These are phyloP conservation scores for Endothia cerciana DNA, from an alignment of 2,329 filamentous ascomycete genomes.

Conservation along the genomic window DNA sequence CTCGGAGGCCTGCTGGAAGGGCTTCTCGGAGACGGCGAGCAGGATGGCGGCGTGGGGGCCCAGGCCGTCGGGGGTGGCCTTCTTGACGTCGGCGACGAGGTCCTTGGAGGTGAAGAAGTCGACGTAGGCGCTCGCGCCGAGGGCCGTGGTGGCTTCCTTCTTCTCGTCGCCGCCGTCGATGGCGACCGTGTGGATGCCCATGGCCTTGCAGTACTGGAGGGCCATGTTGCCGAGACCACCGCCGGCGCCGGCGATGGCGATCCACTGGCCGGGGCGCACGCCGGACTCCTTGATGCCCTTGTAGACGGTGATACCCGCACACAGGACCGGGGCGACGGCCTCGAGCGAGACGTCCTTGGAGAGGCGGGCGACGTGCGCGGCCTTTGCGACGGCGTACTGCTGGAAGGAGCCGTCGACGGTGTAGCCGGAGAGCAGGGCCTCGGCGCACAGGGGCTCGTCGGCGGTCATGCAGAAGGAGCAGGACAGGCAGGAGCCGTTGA, in stretches of 20 bases:
- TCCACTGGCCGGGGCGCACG: slow-evolving; percentile 66
- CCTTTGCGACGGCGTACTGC: slow-evolving; percentile 72
- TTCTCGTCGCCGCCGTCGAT: slow-evolving; percentile 88
- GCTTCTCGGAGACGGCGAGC: slow-evolving; percentile 84
- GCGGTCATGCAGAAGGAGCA: slow-evolving; percentile 71
- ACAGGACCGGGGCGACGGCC: slow-evolving; percentile 69
- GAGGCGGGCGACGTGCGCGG: slow-evolving; percentile 69
- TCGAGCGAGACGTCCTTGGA: slow-evolving; percentile 66
- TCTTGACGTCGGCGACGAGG: slow-evolving; percentile 82
- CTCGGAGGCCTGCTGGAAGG: slow-evolving; percentile 90
- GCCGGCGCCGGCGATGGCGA: slow-evolving; percentile 76
- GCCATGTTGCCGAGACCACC: slow-evolving; percentile 74
- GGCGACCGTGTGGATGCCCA: slow-evolving; percentile 80
- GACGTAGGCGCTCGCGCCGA: slow-evolving; percentile 75
- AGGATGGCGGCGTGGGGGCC: slow-evolving; percentile 88
- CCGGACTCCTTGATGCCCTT: slow-evolving; percentile 75
- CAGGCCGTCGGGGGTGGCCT: slow-evolving; percentile 75
- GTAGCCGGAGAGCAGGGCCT: slow-evolving; percentile 69
- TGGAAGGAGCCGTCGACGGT: slow-evolving; percentile 76
- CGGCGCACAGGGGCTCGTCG: slow-evolving; percentile 69
- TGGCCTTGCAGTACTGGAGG: slow-evolving; percentile 86
- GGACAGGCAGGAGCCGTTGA: slow-evolving; percentile 69
- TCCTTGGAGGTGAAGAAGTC: slow-evolving; percentile 80
- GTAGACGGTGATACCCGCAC: slow-evolving; percentile 77
- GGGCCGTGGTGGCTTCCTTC: slow-evolving; percentile 66